Evolutionary conservation across 192 early-diverging fungal genomes (phyloP).

Genomic region (Phlyctochytrium arcticum): DNA sequence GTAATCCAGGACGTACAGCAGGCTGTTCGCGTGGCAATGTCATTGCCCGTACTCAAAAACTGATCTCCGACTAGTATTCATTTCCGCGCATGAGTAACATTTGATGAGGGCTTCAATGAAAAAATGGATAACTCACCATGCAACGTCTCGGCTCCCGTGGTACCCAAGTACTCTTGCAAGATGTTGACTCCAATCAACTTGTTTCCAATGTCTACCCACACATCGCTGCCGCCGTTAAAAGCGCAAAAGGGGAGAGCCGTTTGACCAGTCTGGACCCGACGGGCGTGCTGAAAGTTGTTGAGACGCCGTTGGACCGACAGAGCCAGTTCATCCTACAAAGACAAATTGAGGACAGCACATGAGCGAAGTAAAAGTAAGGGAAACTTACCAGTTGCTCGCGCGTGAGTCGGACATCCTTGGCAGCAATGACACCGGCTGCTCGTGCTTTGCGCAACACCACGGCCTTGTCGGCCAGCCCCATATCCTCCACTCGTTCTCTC

Average conservation of each 20-base stretch:
- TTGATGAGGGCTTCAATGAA: neutral
- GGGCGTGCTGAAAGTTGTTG: conserved; percentile 52
- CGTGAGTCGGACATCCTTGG: conserved; percentile 48
- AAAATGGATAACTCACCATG: conserved; percentile 60
- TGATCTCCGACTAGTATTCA: conserved; percentile 14
- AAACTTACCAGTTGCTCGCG: conserved; percentile 63
- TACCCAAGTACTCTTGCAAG: conserved; percentile 62
- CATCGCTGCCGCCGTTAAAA: conserved; percentile 88
- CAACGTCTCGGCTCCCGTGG: conserved; percentile 58
- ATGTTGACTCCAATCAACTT: conserved; percentile 89
- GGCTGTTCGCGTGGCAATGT: conserved; percentile 74
- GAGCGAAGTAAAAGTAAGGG: neutral
- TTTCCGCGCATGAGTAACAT: neutral
- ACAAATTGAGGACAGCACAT: neutral
- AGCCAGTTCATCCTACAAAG: conserved; percentile 70
- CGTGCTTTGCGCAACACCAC: conserved; percentile 70
- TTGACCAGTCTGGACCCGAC: conserved; percentile 40
- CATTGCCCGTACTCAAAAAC: conserved; percentile 90
- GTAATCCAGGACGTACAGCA: conserved; percentile 91
- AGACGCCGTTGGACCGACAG: conserved; percentile 48
- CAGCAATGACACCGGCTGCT: conserved; percentile 68
- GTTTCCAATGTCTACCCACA: conserved; percentile 93
- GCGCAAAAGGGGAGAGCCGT: conserved; percentile 78
- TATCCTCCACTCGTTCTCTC: conserved; percentile 52
- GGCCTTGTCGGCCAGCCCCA: conserved; percentile 58